A percentile compares a stretch with the other conserved stretches of the same genome.
phyloP scores from a whole-genome alignment of 805 yeast genomes.

The Starmerella apis region DNA sequence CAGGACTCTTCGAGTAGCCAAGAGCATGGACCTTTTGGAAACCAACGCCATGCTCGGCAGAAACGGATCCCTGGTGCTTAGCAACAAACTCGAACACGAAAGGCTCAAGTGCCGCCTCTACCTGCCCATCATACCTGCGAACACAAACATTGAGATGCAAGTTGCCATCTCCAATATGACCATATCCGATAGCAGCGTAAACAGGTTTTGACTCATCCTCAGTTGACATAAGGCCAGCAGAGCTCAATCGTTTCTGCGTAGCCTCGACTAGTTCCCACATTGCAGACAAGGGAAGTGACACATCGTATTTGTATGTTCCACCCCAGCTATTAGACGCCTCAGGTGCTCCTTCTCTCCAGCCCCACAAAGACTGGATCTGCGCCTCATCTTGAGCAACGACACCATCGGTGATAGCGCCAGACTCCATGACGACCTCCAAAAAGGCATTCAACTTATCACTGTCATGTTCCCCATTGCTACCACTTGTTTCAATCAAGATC shows the following conservation, averaged over 20 bases:
- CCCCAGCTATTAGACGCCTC: constrained; percentile 80
- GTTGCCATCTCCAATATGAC: constrained; percentile 98
- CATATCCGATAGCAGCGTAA: constrained; percentile 84
- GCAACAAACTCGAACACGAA: constrained; percentile 85
- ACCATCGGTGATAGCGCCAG: constrained; percentile 80
- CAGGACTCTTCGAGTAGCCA: constrained; percentile 67
- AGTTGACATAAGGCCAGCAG: constrained; percentile 50
- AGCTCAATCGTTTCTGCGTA: constrained; percentile 49
- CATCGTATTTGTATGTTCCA: constrained; percentile 96
- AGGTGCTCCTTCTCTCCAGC: constrained; percentile 90
- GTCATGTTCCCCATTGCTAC: constrained; percentile 88
- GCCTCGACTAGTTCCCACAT: constrained; percentile 77
- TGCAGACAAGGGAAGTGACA: constrained; percentile 73
- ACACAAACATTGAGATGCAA: constrained; percentile 88
- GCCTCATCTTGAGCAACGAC: constrained; percentile 92
- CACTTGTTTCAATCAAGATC: constrained; percentile 89
- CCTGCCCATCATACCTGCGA: constrained; percentile 64
- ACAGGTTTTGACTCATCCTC: constrained; percentile 57
- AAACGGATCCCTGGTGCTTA: constrained; percentile 61
- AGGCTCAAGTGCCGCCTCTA: constrained; percentile 80
- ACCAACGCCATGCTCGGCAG: constrained; percentile 97
- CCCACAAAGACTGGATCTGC: constrained; percentile 74
- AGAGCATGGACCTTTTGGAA: constrained; percentile 90
- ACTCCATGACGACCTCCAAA: constrained; percentile 74
- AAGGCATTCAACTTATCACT: constrained; percentile 79